Conservation (phyloP, 176 grass and related monocot genomes). For the Saccharum spontaneum region DNA sequence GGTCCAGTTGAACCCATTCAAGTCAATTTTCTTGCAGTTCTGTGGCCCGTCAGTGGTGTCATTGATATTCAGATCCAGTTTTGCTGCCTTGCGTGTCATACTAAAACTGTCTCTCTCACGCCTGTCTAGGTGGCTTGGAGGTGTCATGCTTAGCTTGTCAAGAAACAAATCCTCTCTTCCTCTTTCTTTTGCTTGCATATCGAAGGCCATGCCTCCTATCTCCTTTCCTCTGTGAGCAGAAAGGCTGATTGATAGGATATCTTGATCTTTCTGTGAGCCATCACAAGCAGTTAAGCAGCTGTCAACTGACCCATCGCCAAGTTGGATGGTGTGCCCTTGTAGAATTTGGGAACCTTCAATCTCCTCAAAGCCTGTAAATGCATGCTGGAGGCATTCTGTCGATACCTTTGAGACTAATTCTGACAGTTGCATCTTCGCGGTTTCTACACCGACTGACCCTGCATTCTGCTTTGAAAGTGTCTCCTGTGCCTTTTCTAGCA, state of each 20-base stretch:
- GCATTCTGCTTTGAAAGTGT: conserved; percentile 86
- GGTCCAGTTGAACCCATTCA: conserved; percentile 87
- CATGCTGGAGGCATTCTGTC: conserved; percentile 68
- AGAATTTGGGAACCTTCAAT: conserved; percentile 51
- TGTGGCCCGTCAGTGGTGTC: conserved; percentile 48
- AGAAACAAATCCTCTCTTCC: conserved; percentile 49
- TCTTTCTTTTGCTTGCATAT: conserved; percentile 36
- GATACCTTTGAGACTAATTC: conserved; percentile 90
- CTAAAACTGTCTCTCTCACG: conserved; percentile 39
- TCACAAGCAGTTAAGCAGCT: conserved; percentile 88
- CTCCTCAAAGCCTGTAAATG: conserved; percentile 50
- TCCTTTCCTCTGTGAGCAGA: conserved; percentile 48
- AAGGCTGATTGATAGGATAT: conserved; percentile 63
- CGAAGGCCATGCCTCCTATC: conserved; percentile 28
- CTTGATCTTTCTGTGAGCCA: conserved; percentile 72
- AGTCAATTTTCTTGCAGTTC: conserved; percentile 73
- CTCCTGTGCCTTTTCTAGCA: conserved; percentile 92
- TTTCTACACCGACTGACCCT: conserved; percentile 63
- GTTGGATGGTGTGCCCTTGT: conserved; percentile 51
- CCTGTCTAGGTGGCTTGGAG: conserved; percentile 41
- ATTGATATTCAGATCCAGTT: conserved; percentile 78
- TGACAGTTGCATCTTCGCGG: conserved; percentile 83
- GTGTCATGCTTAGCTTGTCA: conserved; percentile 52
- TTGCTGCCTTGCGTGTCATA: conserved; percentile 42
- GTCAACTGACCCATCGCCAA: conserved; percentile 71